Evolutionary conservation across 805 yeast genomes (phyloP).

Genomic region (Metschnikowia kunwiensis): DNA sequence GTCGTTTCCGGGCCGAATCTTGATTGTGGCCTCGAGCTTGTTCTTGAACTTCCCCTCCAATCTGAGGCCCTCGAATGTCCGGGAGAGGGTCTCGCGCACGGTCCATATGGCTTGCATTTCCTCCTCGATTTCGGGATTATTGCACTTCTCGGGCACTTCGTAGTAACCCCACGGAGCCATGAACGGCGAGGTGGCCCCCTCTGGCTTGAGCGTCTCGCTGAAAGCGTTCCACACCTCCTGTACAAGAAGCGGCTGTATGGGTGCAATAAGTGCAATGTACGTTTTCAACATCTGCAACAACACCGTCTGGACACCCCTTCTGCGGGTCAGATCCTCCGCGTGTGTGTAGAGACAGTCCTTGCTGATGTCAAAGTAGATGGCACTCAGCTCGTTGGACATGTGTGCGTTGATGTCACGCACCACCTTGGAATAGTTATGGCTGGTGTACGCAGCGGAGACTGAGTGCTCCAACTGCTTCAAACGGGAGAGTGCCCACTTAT

Average conservation of each 20-base stretch:
- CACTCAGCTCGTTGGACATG: conserved; percentile 71
- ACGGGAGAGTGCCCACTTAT: conserved; percentile 59
- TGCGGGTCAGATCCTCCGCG: conserved; percentile 37
- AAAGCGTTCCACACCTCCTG: conserved; percentile 84
- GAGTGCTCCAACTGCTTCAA: conserved; percentile 45
- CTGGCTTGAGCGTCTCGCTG: conserved; percentile 14
- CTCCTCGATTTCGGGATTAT: conserved; percentile 31
- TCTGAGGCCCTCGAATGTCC: conserved; percentile 55
- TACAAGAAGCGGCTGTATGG: conserved; percentile 76
- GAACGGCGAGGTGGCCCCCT: conserved; percentile 14
- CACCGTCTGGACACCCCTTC: conserved; percentile 66
- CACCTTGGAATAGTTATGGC: conserved; percentile 66
- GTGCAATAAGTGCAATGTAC: conserved; percentile 68
- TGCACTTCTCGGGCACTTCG: conserved; percentile 33
- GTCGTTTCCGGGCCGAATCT: conserved; percentile 15
- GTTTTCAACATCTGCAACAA: conserved; percentile 55
- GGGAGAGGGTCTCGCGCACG: conserved; percentile 49
- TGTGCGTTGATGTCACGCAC: conserved; percentile 67
- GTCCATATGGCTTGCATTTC: conserved; percentile 48
- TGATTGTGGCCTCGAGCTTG: conserved; percentile 56
- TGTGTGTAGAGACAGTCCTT: conserved; percentile 87
- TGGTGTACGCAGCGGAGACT: conserved; percentile 46
- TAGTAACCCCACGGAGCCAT: conserved; percentile 20
- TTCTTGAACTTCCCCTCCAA: conserved; percentile 50
- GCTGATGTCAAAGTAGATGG: conserved; percentile 80